phyloP scores from a whole-genome alignment of 306 rosid species.

The Malus orientalis region DNA sequence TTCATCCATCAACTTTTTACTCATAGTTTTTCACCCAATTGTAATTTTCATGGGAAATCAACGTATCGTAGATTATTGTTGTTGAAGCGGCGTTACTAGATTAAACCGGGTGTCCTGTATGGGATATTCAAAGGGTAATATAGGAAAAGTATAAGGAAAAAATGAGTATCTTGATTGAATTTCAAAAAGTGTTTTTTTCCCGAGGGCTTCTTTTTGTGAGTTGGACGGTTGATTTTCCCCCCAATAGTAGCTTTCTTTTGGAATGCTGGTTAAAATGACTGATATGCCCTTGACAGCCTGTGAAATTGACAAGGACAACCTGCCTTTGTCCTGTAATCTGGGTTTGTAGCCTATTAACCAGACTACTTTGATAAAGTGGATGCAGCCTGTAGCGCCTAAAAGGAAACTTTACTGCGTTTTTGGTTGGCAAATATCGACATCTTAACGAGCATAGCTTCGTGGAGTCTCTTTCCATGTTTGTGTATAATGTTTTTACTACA shows the following conservation, averaged over 20 bases:
- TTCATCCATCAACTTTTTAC: background rate
- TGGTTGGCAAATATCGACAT: background rate
- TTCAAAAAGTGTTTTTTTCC: background rate
- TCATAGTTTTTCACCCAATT: background rate
- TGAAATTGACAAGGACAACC: background rate
- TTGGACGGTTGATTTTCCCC: background rate
- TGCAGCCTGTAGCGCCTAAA: background rate
- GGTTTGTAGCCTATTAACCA: background rate
- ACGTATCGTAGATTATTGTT: too few species aligned
- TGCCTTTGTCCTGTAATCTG: background rate
- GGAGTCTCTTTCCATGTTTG: background rate
- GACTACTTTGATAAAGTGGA: background rate
- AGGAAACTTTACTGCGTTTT: background rate
- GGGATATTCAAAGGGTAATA: too few species aligned
- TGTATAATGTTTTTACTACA: background rate
- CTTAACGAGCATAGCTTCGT: background rate
- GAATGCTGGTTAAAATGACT: constrained; percentile 19
- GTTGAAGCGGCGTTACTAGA: too few species aligned
- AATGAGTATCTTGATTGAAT: too few species aligned
- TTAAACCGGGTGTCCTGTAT: too few species aligned
- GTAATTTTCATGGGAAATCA: background rate
- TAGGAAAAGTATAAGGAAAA: too few species aligned
- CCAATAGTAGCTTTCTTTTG: too few species aligned
- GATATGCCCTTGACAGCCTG: constrained; percentile 11
- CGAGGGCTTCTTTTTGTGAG: constrained; percentile 9